phyloP scores from a whole-genome alignment of 2,329 filamentous ascomycete species.

The Pseudogymnoascus sp. region DNA sequence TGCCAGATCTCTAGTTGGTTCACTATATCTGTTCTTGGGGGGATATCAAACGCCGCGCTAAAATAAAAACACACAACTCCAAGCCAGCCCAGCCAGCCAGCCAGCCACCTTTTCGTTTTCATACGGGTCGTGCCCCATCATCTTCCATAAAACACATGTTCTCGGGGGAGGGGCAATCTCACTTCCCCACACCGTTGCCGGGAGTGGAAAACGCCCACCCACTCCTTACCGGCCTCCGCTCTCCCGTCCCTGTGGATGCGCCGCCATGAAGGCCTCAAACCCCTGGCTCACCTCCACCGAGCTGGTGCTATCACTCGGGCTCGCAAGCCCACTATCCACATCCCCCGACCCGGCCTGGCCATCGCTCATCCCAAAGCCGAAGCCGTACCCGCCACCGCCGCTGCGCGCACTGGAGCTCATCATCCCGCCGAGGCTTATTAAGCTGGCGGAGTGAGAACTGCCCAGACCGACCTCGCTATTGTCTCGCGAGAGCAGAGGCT shows the following conservation, averaged over 20 bases:
- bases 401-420: slow-evolving; percentile 9
- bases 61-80: background rate
- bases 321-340: slow-evolving; percentile 24
- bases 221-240: background rate
- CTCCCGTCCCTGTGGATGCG: background rate
- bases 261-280: slow-evolving; percentile 1
- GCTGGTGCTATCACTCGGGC: slow-evolving; percentile 27
- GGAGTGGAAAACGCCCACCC: background rate
- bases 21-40: background rate
- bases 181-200: background rate
- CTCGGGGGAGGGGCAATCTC: background rate
- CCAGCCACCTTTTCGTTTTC: background rate
- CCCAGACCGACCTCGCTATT: slow-evolving; percentile 22
- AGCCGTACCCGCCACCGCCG: slow-evolving; percentile 18
- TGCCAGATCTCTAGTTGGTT: background rate
- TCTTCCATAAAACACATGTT: background rate
- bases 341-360: slow-evolving; percentile 8
- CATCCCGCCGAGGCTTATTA: background rate
- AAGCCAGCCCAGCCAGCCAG: background rate
- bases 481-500: slow-evolving; percentile 54
- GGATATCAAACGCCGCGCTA: slow-evolving; percentile 6
- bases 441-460: background rate
- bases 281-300: slow-evolving; percentile 13
- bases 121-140: background rate
- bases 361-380: slow-evolving; percentile 19